phyloP scores from a whole-genome alignment of 331 rosid species.

The Arachis monticola region DNA sequence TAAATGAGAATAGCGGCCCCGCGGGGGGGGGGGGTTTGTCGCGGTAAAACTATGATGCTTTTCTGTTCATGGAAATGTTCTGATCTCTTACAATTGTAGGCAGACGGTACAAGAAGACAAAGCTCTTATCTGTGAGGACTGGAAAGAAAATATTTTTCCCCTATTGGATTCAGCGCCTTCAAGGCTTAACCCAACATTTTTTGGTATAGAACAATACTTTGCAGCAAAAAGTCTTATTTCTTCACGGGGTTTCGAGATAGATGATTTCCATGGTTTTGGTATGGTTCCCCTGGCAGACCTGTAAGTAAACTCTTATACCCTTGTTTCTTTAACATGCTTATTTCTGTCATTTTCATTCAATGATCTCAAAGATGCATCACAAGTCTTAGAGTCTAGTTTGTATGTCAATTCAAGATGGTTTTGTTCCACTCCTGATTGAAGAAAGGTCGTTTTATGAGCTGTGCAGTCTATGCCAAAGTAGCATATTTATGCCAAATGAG shows the following conservation, averaged over 20 bases:
- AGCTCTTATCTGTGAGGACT: conserved; percentile 66
- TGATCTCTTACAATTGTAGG: conserved; percentile 59
- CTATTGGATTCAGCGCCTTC: conserved; percentile 56
- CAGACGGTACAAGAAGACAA: conserved; percentile 79
- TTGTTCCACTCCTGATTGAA: conserved; percentile 1
- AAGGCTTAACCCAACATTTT: conserved; percentile 52
- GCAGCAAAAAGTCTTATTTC: conserved; percentile 75
- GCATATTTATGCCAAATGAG: neutral
- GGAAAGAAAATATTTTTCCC: conserved; percentile 79
- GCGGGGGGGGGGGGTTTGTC: no score
- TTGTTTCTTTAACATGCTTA: conserved; percentile 11
- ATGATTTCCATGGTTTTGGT: conserved; percentile 80
- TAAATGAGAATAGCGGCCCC: no score
- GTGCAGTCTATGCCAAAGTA: neutral
- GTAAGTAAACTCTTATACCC: conserved; percentile 55
- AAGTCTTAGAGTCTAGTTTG: neutral
- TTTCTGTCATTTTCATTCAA: conserved; percentile 10
- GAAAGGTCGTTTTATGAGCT: neutral
- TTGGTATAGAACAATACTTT: conserved; percentile 63
- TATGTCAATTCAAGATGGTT: neutral
- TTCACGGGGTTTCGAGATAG: conserved; percentile 77
- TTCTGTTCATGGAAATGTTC: conserved; percentile 38
- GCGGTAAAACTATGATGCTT: neutral
- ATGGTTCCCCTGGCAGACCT: conserved; percentile 96
- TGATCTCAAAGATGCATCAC: neutral